Evolutionary conservation across 192 early-diverging fungal genomes (phyloP).

Genomic region (Umbelopsis vinacea): DNA sequence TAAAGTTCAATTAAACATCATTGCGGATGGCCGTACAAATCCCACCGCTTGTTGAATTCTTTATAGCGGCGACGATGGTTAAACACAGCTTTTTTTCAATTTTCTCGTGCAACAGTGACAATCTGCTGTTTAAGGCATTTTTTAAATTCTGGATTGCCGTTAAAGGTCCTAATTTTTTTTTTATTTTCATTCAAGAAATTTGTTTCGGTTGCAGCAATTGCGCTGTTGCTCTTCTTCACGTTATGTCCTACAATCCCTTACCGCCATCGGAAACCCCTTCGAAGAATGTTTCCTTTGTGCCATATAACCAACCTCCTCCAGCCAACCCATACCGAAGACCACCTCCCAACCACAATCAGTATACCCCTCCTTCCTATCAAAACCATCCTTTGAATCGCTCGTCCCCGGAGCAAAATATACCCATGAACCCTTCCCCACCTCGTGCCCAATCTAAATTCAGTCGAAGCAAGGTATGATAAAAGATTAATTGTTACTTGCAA

Average conservation of each 20-base stretch:
- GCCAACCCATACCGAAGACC: not conserved
- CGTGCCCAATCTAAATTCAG: not conserved
- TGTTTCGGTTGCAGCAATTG: not conserved
- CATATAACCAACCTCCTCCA: not conserved
- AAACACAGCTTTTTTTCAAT: not conserved
- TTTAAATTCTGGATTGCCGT: not conserved
- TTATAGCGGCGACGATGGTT: conserved; percentile 9
- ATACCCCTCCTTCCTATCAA: not conserved
- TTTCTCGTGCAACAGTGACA: conserved; percentile 9
- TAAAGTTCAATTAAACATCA: too few relatives aligned
- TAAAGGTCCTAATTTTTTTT: not conserved
- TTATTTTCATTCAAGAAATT: not conserved
- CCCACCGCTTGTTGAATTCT: conserved; percentile 3
- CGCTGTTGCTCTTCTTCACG: not conserved
- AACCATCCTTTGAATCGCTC: conserved; percentile 2
- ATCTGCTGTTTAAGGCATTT: conserved; percentile 6
- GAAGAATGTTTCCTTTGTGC: not conserved
- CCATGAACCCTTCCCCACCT: not conserved
- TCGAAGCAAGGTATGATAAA: not conserved
- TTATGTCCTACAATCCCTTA: conserved; percentile 18
- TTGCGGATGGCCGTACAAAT: too few relatives aligned
- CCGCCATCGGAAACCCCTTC: not conserved
- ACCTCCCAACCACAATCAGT: not conserved
- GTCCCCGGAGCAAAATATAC: conserved; percentile 7
- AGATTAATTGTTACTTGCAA: not conserved